Base-by-base conservation (phyloP, 2,329 filamentous ascomycete genomes). In the Calonectria henricotiae region DNA sequence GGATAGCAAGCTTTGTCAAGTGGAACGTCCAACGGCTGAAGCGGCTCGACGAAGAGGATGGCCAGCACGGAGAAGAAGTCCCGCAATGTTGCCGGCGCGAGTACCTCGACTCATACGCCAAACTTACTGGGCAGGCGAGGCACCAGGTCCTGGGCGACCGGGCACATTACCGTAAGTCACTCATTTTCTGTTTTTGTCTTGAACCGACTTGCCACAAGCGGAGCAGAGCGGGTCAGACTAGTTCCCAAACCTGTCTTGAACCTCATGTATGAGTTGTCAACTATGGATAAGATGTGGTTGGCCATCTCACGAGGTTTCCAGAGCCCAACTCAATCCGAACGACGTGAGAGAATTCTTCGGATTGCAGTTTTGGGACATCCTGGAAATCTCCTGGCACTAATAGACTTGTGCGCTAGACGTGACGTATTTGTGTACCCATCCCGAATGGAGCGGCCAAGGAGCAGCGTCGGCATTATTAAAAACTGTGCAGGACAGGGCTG, bases 381-480 rank as follows among this genome's bases (percentile, higher is more conserved):
- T 35, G 20, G 51, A 39, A 62, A 62, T n/a, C 55, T 49, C 67
- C 72, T 73, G 62, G 74, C 60, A 62, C 27, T 67, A 51, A 55
- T 27, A n/a, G 23, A 55, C 23, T 65, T n/a, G n/a, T 60, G 25
- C 46, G 30, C 49, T 71, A 82, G 82, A 83, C 65, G 79, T 83
- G 39, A 80, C 80, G 44, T 85, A 83, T 71, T 75, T 85, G 63
- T 85, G 83, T 73, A 81, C 80, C 27, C 76, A 82, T 71, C 81
- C 81, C 23, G 71, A 70, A 39, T 82, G 79, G 69, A 77, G 79
- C 30, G 78, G 82, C 13, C 79, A 72, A 64, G 83, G 83, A 41
- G 81, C 80, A 25, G 83, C 81, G 6, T 79, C 80, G 27, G 63
- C 71, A 23, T 76, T 85, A 25, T 75, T 83, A 23, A 68, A 77